A percentile compares a stretch with the other conserved stretches of the same genome.
Conservation (phyloP, 2,329 filamentous ascomycete genomes). For the Ophiostoma pallidulum region DNA sequence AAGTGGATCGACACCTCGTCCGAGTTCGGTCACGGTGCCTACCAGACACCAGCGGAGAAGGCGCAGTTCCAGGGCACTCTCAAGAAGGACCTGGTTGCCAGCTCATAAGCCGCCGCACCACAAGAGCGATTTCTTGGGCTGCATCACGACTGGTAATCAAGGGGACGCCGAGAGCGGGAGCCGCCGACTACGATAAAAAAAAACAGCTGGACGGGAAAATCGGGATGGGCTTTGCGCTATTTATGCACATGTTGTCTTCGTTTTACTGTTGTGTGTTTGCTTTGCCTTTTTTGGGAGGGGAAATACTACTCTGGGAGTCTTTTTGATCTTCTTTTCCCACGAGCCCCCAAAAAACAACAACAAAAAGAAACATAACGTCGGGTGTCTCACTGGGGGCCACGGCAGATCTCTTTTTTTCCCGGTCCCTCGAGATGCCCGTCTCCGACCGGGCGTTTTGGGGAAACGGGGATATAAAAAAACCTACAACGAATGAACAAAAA, state of each 20-base stretch:
- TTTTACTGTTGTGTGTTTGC: constrained; percentile 5
- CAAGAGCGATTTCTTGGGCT: constrained; percentile 3
- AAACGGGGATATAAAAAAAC: constrained; percentile 1
- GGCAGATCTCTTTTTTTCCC: background rate
- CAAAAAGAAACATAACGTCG: too few species aligned
- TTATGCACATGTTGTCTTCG: constrained; percentile 10
- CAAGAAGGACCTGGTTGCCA: constrained; percentile 81
- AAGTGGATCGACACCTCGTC: constrained; percentile 99
- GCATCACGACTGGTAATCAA: constrained; percentile 24
- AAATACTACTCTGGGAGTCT: too few species aligned
- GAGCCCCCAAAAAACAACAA: constrained; percentile 5
- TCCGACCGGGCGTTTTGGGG: constrained; percentile 1
- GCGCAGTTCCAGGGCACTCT: constrained; percentile 93
- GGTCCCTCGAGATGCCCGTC: too few species aligned
- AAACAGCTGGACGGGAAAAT: constrained; percentile 7
- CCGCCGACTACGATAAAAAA: too few species aligned
- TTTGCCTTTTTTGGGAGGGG: constrained; percentile 5
- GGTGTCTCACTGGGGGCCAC: background rate
- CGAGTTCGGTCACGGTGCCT: constrained; percentile 99
- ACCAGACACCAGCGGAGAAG: constrained; percentile 98
- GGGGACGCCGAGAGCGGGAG: constrained; percentile 3
- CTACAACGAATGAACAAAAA: constrained; percentile 4
- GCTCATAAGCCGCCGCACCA: constrained; percentile 26
- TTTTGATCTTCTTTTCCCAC: background rate
- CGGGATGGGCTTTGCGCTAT: constrained; percentile 10